Evolutionary conservation across 2,329 filamentous ascomycete species (phyloP), one percentile per base, ranked within the genome.

Genomic region (Apiospora malaysiana): DNA sequence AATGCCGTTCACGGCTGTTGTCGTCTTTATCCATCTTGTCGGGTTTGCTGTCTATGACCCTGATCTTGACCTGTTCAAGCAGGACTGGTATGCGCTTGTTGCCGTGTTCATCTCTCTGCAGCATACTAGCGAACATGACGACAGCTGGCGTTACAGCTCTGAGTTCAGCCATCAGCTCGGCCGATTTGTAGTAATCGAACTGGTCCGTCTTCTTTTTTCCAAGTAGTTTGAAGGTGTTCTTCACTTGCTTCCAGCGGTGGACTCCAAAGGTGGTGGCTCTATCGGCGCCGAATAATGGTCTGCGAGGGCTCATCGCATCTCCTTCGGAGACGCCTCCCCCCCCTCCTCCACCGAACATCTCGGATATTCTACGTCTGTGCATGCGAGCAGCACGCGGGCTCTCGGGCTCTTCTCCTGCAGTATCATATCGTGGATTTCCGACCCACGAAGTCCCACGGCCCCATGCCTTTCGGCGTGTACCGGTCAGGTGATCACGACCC

Each of bases 121-220:
- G 96, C 93, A 98, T 98, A 78, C 95, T 98, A 9, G 96, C 96
- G 69, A 99, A 85, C 82, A 99, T 97, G 71, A 99, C 85, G 25
- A 95, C 96, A 32, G 96, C 96, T 4, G 96, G 96, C 1, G 95
- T 94, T 69, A 94, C 96, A 59, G 96, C 97, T 67, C 96, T 89
- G 47, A 99, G 85, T 81, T 99, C 96, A 1, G 96, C 96, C 89
- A 99, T 95, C 66, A 99, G 86, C 81, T 99, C 96, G 2, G 96
- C 94, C 12, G 95, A 98, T 81, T 98, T 99, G 78, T 93, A 92
- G 78, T 96, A 94, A 80, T 99, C 96, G 72, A 98, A 92, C 63
- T 93, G 92, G 70, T 98, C 94, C 69, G 94, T 92, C 80, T 93
- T 97, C 81, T 92, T 93, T 76, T 93, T 90, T 4, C 77, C 90